Conservation (phyloP, 768 basidiomycete species). For the Serendipita sp. region DNA sequence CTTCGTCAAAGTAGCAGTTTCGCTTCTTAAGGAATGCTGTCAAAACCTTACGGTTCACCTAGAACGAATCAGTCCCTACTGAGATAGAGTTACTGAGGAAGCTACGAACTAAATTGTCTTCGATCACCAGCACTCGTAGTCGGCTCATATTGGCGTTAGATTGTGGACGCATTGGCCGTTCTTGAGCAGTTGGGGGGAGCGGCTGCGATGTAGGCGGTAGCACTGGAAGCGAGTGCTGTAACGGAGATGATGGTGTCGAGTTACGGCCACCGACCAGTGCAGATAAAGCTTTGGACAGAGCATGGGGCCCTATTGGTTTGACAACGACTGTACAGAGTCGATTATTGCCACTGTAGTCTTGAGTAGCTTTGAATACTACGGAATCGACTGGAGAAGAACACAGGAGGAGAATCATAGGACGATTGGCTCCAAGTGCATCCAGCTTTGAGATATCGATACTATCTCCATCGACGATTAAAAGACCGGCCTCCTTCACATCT, state of each 20-base stretch:
- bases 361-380: neutral
- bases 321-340: neutral
- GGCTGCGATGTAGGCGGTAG: neutral
- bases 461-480: neutral
- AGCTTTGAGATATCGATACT: neutral
- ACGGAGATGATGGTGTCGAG: neutral
- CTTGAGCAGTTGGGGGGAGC: conserved; percentile 20
- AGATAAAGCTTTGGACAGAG: conserved; percentile 18
- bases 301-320: neutral
- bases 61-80: conserved; percentile 16
- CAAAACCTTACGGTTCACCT: conserved; percentile 43
- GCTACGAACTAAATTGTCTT: conserved; percentile 46
- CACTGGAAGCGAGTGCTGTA: neutral
- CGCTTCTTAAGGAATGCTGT: neutral
- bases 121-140: conserved; percentile 62
- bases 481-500: neutral
- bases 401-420: neutral
- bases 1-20: neutral
- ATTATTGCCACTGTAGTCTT: neutral
- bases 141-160: conserved; percentile 15
- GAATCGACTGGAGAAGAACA: neutral
- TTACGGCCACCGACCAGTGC: conserved; percentile 37
- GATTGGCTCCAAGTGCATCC: too few species aligned
- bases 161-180: neutral
- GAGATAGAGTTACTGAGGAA: conserved; percentile 7